Evolutionary conservation across 2,329 filamentous ascomycete species (phyloP), one percentile per base, ranked within the genome.

Genomic region (Drechmeria coniospora): DNA sequence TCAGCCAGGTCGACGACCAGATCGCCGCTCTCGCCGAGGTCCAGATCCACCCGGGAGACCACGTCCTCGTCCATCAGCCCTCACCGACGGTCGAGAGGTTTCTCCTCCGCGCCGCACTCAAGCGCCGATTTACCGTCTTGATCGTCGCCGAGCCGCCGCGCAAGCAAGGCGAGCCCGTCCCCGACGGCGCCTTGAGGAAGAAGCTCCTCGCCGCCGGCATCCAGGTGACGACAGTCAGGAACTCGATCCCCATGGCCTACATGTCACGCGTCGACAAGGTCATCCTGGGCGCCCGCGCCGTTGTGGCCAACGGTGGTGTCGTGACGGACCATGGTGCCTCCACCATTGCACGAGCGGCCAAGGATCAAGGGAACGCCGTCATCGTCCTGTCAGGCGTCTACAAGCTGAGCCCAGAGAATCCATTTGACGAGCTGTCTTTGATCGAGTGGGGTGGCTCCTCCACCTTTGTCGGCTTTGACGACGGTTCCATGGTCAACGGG

Each of bases 191-290:
- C 26, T 68, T 94, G 53, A 70, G 74, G 25, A 92, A 90, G 53
- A 75, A 83, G 26, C 65, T 95, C 33, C 74, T 70, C 4, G 68
- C 75, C 1, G 71, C 76, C 20, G 86, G 86, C 15, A 79, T 92
- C 30, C 78, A 73, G 2, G 79, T 92, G 23, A 79, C 94, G 40
- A 68, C 81, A 34, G 75, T 95, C 30, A 74, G 82, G 23, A 86
- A 92, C 51, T 78, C 75, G 6, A 80, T 83, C 8, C 68, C 92
- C 29, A 92, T 86, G 57, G 84, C 86, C 1, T 80, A 95, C 44
- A 95, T 98, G 81, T 80, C 86, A 7, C 74, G 79, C 34, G 82
- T 94, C 42, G 92, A 87, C 63, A 94, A 94, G 58, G 87, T 98
- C 35, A 80, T 98, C 26, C 63, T 98, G 6, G 78, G 80, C 9